These are phyloP conservation scores for Pulveroboletus sp. DNA, from an alignment of 768 basidiomycete species.

Conservation along the genomic window DNA sequence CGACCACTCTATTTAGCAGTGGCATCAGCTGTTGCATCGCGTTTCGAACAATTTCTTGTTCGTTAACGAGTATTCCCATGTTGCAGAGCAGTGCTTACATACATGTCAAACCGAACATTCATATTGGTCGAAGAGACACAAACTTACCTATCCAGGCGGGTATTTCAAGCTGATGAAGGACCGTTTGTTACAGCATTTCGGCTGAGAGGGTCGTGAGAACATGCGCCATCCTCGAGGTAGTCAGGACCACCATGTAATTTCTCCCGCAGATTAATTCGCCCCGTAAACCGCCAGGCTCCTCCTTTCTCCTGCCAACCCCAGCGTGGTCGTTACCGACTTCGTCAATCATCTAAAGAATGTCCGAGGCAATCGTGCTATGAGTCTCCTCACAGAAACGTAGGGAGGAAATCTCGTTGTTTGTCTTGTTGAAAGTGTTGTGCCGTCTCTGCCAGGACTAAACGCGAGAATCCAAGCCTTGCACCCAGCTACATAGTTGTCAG, in stretches of 20 bases:
- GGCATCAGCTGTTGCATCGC: conserved; percentile 12
- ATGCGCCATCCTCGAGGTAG: too few species aligned
- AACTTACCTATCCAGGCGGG: background rate
- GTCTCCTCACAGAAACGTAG: conserved; percentile 51
- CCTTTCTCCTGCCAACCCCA: conserved; percentile 41
- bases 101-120: background rate
- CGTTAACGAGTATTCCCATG: conserved; percentile 22
- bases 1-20: conserved; percentile 1
- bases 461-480: too few species aligned
- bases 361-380: conserved; percentile 55
- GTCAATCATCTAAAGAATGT: conserved; percentile 62
- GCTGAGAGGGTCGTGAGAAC: too few species aligned
- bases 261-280: conserved; percentile 55
- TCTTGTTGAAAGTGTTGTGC: conserved; percentile 50
- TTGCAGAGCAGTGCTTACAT: background rate
- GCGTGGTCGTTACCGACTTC: conserved; percentile 63
- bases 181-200: background rate
- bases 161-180: background rate
- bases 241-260: conserved; percentile 66
- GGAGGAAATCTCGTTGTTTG: conserved; percentile 57
- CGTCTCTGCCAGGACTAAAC: conserved; percentile 48
- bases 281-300: conserved; percentile 46
- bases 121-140: background rate
- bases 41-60: conserved; percentile 9
- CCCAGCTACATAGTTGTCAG: conserved; percentile 39